These are phyloP conservation scores for Bruguiera gymnorhiza DNA, from an alignment of 345 rosid species.

Conservation along the genomic window DNA sequence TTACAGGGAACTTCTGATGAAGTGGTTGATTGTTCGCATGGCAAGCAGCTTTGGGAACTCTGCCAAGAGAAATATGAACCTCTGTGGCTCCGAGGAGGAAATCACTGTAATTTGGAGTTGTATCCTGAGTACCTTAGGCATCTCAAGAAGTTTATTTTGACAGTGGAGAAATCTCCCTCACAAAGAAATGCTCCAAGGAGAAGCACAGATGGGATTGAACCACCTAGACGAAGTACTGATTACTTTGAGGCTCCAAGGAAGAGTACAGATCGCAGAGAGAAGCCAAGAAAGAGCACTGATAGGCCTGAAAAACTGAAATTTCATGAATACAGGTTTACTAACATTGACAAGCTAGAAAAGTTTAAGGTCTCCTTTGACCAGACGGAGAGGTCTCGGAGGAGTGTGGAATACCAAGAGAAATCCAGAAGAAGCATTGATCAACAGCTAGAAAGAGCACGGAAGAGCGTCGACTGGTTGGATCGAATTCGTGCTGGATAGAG, in stretches of 20 bases:
- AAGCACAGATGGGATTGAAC: conserved; percentile 59
- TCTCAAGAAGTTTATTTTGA: conserved; percentile 75
- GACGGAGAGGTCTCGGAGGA: conserved; percentile 84
- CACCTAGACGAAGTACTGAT: conserved; percentile 57
- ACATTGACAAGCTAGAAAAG: conserved; percentile 31
- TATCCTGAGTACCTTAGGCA: conserved; percentile 83
- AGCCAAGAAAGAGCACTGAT: conserved; percentile 66
- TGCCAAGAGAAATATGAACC: conserved; percentile 95
- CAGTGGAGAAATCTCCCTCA: conserved; percentile 77
- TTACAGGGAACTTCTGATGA: conserved; percentile 87
- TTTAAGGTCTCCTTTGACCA: conserved; percentile 57
- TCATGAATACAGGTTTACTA: conserved; percentile 58
- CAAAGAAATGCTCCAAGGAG: conserved; percentile 56
- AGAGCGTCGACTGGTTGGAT: conserved; percentile 60
- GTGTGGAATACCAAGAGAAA: conserved; percentile 81
- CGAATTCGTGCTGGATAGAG: conserved; percentile 16
- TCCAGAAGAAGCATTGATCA: conserved; percentile 69
- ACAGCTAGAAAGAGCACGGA: conserved; percentile 69
- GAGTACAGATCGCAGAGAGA: conserved; percentile 68
- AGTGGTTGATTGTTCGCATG: conserved; percentile 90
- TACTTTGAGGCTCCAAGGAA: conserved; percentile 61
- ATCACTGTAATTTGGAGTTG: conserved; percentile 81
- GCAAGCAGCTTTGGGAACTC: conserved; percentile 94
- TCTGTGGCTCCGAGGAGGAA: conserved; percentile 87
- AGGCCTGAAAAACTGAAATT: conserved; percentile 31